A percentile compares a stretch with the other conserved stretches of the same genome.
phyloP scores from a whole-genome alignment of 208 protist genomes.

The Trypanosoma rangeli region DNA sequence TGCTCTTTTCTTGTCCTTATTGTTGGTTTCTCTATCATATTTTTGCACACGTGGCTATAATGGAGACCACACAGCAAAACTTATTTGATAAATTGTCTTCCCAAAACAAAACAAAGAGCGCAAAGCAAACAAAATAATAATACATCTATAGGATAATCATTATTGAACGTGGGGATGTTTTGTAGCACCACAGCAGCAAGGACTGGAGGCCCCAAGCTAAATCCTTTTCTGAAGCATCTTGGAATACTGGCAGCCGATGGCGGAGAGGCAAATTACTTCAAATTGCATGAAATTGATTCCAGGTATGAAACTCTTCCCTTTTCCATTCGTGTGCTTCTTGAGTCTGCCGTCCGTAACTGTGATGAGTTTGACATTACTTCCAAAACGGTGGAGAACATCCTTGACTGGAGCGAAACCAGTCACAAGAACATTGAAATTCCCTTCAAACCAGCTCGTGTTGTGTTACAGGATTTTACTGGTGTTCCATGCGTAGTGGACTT shows the following conservation, averaged over 20 bases:
- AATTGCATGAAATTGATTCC: conserved; percentile 81
- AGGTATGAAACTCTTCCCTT: conserved; percentile 91
- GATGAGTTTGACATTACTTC: conserved; percentile 93
- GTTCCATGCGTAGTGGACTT: conserved; percentile 97
- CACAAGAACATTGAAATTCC: conserved; percentile 93
- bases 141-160: conserved; percentile 6
- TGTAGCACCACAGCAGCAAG: conserved; percentile 40
- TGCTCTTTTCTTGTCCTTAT: background rate
- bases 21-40: conserved; percentile 19
- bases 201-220: conserved; percentile 36
- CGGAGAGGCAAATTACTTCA: conserved; percentile 69
- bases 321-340: conserved; percentile 95
- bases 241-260: conserved; percentile 55
- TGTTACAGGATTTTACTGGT: conserved; percentile 96
- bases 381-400: conserved; percentile 91
- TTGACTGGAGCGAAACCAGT: conserved; percentile 93
- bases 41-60: too few species aligned
- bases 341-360: conserved; percentile 95
- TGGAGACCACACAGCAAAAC: background rate
- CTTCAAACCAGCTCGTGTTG: conserved; percentile 95
- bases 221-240: conserved; percentile 83
- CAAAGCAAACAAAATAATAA: background rate
- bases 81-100: background rate
- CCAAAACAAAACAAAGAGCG: background rate
- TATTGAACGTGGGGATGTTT: conserved; percentile 40